Conservation (phyloP, 495 filamentous ascomycete genomes). For the Penicillium mononematosum region DNA sequence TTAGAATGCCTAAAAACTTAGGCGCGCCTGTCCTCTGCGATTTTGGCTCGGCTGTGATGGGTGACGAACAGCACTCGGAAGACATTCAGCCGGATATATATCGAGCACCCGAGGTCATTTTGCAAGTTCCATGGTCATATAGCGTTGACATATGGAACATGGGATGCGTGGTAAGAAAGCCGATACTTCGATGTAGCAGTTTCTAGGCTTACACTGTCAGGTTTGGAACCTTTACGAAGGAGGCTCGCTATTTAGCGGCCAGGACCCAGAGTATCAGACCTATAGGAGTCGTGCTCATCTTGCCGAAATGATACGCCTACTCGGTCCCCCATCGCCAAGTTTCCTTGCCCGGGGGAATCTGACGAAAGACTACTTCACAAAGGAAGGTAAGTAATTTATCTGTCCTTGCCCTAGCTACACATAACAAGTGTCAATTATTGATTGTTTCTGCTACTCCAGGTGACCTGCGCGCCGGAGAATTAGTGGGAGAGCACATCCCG, state of each 20-base stretch:
- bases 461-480: conserved; percentile 16
- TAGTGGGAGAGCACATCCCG: conserved; percentile 18
- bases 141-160: conserved; percentile 47
- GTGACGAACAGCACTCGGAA: conserved; percentile 20
- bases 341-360: conserved; percentile 29
- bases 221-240: conserved; percentile 35
- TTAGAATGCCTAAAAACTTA: conserved; percentile 18
- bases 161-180: conserved; percentile 43
- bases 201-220: conserved; percentile 15
- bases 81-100: conserved; percentile 40
- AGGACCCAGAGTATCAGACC: conserved; percentile 23
- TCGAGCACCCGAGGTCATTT: conserved; percentile 44
- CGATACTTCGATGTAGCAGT: neutral
- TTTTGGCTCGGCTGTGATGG: conserved; percentile 26
- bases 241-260: conserved; percentile 28
- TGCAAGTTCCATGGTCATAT: conserved; percentile 37
- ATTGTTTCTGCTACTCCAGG: conserved; percentile 19
- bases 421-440: neutral
- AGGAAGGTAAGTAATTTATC: conserved; percentile 19
- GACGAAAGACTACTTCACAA: conserved; percentile 20
- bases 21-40: conserved; percentile 29
- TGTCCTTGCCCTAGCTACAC: neutral
- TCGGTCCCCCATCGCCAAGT: conserved; percentile 41
- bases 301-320: conserved; percentile 39
- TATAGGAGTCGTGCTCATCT: conserved; percentile 45